Evolutionary conservation across 495 filamentous ascomycete species (phyloP).

Genomic region (Neurospora sp.): DNA sequence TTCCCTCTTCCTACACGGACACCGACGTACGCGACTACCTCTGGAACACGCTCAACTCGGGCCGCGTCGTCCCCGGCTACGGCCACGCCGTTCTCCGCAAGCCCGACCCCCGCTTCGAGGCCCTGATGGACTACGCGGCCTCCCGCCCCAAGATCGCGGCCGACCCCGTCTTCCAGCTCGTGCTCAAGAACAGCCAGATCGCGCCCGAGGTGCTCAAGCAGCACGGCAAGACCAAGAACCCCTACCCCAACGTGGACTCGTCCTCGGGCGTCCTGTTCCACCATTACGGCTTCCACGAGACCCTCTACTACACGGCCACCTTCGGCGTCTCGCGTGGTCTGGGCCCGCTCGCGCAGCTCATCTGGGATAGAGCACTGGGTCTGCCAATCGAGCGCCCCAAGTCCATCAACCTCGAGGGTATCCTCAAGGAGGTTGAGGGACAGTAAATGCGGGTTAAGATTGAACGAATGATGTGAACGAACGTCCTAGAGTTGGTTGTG

Average conservation of each 20-base stretch:
- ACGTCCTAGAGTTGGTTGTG: not conserved
- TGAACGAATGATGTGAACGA: not conserved
- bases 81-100: conserved; percentile 97
- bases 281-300: conserved; percentile 94
- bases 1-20: conserved; percentile 69
- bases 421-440: conserved; percentile 50
- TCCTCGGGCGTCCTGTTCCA: conserved; percentile 90
- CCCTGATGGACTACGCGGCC: conserved; percentile 89
- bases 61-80: conserved; percentile 91
- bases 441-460: conserved; percentile 8
- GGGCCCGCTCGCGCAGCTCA: conserved; percentile 83
- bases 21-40: conserved; percentile 76
- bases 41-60: conserved; percentile 85
- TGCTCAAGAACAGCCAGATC: conserved; percentile 67
- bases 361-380: conserved; percentile 92
- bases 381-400: conserved; percentile 97
- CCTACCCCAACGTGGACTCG: conserved; percentile 91
- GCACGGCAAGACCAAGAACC: conserved; percentile 99
- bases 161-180: conserved; percentile 88
- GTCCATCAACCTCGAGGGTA: conserved; percentile 82
- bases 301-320: conserved; percentile 93
- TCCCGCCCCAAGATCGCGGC: conserved; percentile 71
- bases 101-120: conserved; percentile 92
- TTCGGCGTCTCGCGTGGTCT: conserved; percentile 90
- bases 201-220: conserved; percentile 80